Percentiles rank a stretch among this genome's conserved stretches.
Conservation (phyloP, 2,329 filamentous ascomycete species). For the Talaromyces sp. region DNA sequence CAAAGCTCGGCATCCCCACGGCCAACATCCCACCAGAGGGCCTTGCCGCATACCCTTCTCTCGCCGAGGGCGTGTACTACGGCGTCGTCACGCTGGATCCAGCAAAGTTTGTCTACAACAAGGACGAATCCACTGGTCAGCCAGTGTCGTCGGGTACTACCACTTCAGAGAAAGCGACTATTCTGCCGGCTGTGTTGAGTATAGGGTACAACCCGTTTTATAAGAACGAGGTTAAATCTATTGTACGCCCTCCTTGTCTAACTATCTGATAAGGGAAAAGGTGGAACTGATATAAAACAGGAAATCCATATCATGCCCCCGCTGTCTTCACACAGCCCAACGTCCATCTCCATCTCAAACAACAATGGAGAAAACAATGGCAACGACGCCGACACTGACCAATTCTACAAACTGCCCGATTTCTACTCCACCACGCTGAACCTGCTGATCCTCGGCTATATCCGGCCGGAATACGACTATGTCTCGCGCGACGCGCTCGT, state of each 20-base stretch:
- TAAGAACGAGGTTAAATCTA: conserved; percentile 79
- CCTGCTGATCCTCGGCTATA: conserved; percentile 76
- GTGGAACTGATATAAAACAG: conserved; percentile 16
- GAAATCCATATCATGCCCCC: conserved; percentile 83
- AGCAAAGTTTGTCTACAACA: conserved; percentile 22
- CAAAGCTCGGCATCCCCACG: conserved; percentile 86
- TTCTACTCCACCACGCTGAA: conserved; percentile 83
- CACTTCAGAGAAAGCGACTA: conserved; percentile 18
- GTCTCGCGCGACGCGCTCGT: conserved; percentile 75
- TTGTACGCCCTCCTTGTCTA: conserved; percentile 39
- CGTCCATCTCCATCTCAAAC: conserved; percentile 14
- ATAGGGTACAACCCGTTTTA: conserved; percentile 98
- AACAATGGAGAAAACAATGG: background rate
- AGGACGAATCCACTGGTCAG: conserved; percentile 10
- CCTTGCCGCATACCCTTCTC: conserved; percentile 57
- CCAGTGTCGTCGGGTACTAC: conserved; percentile 11
- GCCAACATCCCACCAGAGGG: conserved; percentile 72
- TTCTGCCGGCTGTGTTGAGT: conserved; percentile 86
- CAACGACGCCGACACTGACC: background rate
- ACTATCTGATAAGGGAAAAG: background rate
- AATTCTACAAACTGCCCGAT: conserved; percentile 51
- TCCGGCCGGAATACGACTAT: conserved; percentile 87
- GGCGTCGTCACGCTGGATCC: conserved; percentile 74
- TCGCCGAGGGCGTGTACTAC: conserved; percentile 83
- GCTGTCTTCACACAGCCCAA: conserved; percentile 49